Percentiles rank a stretch among this genome's conserved stretches.
These are phyloP conservation scores for Eleusine indica DNA, from an alignment of 176 grass and related monocot species.

Conservation along the genomic window DNA sequence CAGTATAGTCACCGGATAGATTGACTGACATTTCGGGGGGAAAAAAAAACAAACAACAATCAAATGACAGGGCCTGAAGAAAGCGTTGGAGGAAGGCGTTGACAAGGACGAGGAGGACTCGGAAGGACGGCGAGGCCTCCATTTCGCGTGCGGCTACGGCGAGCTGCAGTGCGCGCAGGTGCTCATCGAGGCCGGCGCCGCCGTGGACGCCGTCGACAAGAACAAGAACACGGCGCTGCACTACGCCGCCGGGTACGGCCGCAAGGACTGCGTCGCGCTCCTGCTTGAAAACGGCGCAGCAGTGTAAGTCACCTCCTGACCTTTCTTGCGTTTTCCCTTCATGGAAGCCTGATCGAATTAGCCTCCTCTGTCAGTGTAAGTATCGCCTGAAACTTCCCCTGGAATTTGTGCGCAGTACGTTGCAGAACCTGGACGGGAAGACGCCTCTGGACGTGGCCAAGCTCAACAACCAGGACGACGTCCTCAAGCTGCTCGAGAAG, in stretches of 20 bases:
- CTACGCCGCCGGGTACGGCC: constrained; percentile 90
- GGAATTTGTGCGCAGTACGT: constrained; percentile 35
- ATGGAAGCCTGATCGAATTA: no score
- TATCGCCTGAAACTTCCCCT: no score
- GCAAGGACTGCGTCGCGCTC: constrained; percentile 79
- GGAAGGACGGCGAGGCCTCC: constrained; percentile 81
- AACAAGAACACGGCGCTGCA: constrained; percentile 93
- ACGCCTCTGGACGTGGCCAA: constrained; percentile 85
- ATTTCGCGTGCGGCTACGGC: constrained; percentile 96
- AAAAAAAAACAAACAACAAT: no score
- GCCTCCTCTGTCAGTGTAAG: no score
- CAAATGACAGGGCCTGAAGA: constrained; percentile 63
- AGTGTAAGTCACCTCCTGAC: constrained; percentile 49
- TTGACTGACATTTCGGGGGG: no score
- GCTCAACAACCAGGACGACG: constrained; percentile 89
- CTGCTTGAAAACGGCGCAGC: constrained; percentile 72
- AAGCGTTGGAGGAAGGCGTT: constrained; percentile 70
- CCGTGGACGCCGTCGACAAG: constrained; percentile 76
- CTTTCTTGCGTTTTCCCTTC: no score
- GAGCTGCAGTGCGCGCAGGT: constrained; percentile 73
- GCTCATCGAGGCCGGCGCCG: constrained; percentile 68
- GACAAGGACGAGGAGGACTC: constrained; percentile 96
- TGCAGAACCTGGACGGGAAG: constrained; percentile 92
- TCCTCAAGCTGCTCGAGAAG: constrained; percentile 95
- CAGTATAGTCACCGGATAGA: no score